Evolutionary conservation across 1,284 basidiomycete species (phyloP).

Genomic region (Boletellus deceptivus): DNA sequence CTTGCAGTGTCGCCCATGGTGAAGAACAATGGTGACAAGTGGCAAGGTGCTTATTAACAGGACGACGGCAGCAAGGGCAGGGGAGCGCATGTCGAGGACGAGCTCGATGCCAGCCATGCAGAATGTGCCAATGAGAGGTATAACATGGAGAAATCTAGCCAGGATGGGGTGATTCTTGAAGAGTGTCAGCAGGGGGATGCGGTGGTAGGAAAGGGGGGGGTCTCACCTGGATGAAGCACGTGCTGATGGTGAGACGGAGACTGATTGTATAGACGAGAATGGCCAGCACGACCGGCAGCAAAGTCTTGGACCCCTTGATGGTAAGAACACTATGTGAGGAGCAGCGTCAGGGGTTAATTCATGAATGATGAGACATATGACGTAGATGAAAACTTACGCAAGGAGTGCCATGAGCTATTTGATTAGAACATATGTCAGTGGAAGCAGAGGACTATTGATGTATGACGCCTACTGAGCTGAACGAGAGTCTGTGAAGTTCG

Average conservation of each 20-base stretch:
- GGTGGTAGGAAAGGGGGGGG: background rate
- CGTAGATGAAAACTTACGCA: background rate
- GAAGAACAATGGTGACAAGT: background rate
- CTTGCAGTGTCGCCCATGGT: background rate
- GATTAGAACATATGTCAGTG: background rate
- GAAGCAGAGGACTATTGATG: too few species aligned
- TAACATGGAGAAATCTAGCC: background rate
- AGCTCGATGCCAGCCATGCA: constrained; percentile 10
- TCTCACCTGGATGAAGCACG: background rate
- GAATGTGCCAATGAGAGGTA: constrained; percentile 5
- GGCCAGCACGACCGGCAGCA: background rate
- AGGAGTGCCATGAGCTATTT: background rate
- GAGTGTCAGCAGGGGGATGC: background rate
- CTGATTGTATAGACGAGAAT: constrained; percentile 1
- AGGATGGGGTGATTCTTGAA: background rate
- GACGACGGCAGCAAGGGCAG: background rate
- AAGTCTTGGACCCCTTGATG: background rate
- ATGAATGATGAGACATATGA: background rate
- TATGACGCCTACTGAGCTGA: background rate
- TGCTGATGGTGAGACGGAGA: background rate
- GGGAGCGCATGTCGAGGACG: constrained; percentile 1
- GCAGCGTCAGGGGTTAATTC: too few species aligned
- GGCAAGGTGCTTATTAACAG: constrained; percentile 10
- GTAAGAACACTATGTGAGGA: background rate
- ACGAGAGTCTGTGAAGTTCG: background rate